These are phyloP conservation scores for Zymoseptoria crescenta DNA, from an alignment of 2,329 filamentous ascomycete species.

Conservation along the genomic window DNA sequence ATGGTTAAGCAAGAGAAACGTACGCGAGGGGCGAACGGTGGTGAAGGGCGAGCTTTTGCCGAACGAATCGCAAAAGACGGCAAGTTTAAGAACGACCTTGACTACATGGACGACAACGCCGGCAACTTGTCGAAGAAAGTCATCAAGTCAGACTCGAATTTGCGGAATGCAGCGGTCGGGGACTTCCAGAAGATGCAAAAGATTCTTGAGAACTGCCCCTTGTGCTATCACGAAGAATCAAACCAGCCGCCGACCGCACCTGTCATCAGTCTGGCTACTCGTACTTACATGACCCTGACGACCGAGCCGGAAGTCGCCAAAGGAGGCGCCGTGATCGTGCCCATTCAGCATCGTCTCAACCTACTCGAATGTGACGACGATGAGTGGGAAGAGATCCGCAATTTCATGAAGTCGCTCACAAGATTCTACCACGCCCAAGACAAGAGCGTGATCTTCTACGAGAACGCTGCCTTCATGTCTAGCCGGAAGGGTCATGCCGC, in stretches of 20 bases:
- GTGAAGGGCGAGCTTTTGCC: constrained; percentile 74
- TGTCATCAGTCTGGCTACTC: constrained; percentile 74
- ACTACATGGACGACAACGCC: constrained; percentile 97
- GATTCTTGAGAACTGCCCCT: constrained; percentile 76
- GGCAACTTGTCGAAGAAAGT: constrained; percentile 78
- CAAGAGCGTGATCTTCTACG: constrained; percentile 91
- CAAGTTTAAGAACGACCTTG: constrained; percentile 85
- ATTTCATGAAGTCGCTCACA: constrained; percentile 96
- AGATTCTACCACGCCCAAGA: constrained; percentile 92
- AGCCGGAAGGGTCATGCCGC: constrained; percentile 70
- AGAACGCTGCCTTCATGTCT: constrained; percentile 79
- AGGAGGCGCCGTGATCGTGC: constrained; percentile 80
- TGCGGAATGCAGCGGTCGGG: constrained; percentile 77
- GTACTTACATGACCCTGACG: constrained; percentile 79
- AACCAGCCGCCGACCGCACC: constrained; percentile 66
- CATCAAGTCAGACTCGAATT: constrained; percentile 77
- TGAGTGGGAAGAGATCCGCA: constrained; percentile 97
- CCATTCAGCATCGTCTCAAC: constrained; percentile 77
- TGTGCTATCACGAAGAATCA: constrained; percentile 87
- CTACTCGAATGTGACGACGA: constrained; percentile 97
- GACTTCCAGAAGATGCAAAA: constrained; percentile 87
- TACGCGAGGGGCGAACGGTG: constrained; percentile 58
- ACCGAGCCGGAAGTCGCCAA: constrained; percentile 81
- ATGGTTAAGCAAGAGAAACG: constrained; percentile 94
- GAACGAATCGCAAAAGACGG: constrained; percentile 89